Evolutionary conservation across 148 eudicot species (phyloP), one percentile per base, ranked within the genome.

Genomic region (Chenopodium suecicum): DNA sequence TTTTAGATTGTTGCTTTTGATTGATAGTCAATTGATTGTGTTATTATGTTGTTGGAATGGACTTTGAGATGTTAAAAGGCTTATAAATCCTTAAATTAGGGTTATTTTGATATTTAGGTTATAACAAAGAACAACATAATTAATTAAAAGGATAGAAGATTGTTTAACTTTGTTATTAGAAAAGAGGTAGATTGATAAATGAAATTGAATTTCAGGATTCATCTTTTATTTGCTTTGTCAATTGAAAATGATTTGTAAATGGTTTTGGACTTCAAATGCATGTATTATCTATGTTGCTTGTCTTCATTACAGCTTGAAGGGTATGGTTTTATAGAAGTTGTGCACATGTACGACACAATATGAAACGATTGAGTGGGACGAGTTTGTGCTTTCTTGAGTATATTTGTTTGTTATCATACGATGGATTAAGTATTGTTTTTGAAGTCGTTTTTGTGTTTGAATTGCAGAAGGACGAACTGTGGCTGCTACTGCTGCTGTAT

Each of bases 401-500:
- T 17, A 32, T 54, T 20, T 80, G 63, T 47, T 4, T 9, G 58
- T 69, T 67, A 54, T 34, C 3, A 8, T 60, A 0, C n/a, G 3
- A 1, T 47, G 29, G 20, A 4, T 50, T 41, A 41, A 41, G 44
- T 41, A 41, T 41, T 41, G 44, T 13, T 52, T 12, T 32, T 25
- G 23, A 41, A 41, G 78, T 67, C 4, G 7, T 76, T 32, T 10
- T 12, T 48, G 31, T 75, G 17, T 79, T 52, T 80, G 76, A 32
- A 82, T 60, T 84, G 83, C 85, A 92, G 98, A 88, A 83, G 98
- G 98, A 64, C 86, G 88, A 83, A 86, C 89, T 22, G 84, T 82
- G 11, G 99, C 93, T 73, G 88, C 91, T 74, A 89, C 90, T 9
- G 90, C 90, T 0, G 88, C 92, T 41, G 93, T 94, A 88, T 83